Base-by-base conservation (phyloP, 2,329 filamentous ascomycete genomes). In the Emmonsia crescens region DNA sequence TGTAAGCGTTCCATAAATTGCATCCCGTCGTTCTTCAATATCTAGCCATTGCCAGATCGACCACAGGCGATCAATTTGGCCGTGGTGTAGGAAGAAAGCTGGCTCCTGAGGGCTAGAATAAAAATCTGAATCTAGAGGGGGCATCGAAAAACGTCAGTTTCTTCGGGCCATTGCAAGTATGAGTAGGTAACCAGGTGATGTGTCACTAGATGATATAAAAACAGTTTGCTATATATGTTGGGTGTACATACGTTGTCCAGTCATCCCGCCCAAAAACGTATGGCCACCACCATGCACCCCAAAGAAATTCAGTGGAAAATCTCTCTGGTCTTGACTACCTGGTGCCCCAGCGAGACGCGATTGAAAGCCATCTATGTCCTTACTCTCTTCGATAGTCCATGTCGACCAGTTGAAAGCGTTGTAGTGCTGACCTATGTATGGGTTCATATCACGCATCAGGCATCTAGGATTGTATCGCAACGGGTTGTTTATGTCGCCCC, bases 371-470 rank as follows among this genome's bases (percentile, higher is more conserved):
- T 58, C 57, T 16, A 65, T 62, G 42, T 67, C 63, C 16, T 42
- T 46, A 42, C 63, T 62, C 42, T 61, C 60, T 14, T 62, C 62
- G 27, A 67, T 62, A 27, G 42, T 60, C 63, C 61, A 65, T 6
- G 60, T 59, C 2, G 61, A 52, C 62, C 57, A 66, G 19, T 64
- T 62, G 31, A 62, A 64, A 36, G 52, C 57, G 9, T 59, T 48
- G 54, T 57, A 63, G 1, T 59, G 49, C 31, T 63, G 60, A 31
- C 57, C 59, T 48, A 65, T 60, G 40, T 31, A 59, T 5, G 62
- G 66, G 66, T 76, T 76, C 42, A 79, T 63, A 64, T 78, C 71
- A 51, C 74, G 69, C 60, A 69, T 74, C 59, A 76, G 61, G 60
- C 74, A 76, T 27, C 72, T 71, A 21, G 74, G 73, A 60, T 74